These are phyloP conservation scores for Phytophthora lateralis DNA, from an alignment of 352 stramenopile genomes.

Conservation along the genomic window DNA sequence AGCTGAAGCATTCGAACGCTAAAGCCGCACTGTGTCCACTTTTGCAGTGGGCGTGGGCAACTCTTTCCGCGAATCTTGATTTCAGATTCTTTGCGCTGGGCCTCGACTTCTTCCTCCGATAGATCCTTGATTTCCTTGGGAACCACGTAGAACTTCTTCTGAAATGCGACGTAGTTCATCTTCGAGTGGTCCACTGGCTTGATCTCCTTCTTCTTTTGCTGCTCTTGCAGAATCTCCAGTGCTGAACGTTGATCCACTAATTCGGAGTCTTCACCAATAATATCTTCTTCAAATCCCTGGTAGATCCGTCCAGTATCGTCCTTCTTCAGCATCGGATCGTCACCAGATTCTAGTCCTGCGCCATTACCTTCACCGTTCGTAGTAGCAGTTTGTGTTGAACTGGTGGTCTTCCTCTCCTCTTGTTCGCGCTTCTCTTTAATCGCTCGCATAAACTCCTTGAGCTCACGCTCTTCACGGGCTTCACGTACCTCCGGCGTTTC, in stretches of 20 bases:
- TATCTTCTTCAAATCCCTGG: slow-evolving; percentile 86
- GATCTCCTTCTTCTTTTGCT: slow-evolving; percentile 93
- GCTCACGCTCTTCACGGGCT: slow-evolving; percentile 77
- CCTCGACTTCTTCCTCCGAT: slow-evolving; percentile 84
- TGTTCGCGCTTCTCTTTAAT: slow-evolving; percentile 77
- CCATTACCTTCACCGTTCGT: slow-evolving; percentile 3
- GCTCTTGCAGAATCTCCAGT: slow-evolving; percentile 91
- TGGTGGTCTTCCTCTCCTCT: slow-evolving; percentile 42
- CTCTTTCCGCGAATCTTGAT: slow-evolving; percentile 98
- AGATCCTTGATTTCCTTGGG: slow-evolving; percentile 93
- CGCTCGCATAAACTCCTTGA: slow-evolving; percentile 86
- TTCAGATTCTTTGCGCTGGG: slow-evolving; percentile 88
- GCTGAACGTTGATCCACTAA: slow-evolving; percentile 82
- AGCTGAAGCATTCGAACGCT: slow-evolving; percentile 95
- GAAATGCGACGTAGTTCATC: slow-evolving; percentile 96
- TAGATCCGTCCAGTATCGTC: slow-evolving; percentile 80
- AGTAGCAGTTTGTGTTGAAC: slow-evolving; percentile 1
- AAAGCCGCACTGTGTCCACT: slow-evolving; percentile 98
- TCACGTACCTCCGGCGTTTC: slow-evolving; percentile 75
- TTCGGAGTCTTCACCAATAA: slow-evolving; percentile 79
- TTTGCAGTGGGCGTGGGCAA: slow-evolving; percentile 94
- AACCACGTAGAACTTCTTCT: slow-evolving; percentile 99
- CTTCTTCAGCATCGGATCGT: slow-evolving; percentile 48
- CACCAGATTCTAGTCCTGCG: slow-evolving; percentile 8
- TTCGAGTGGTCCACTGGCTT: slow-evolving; percentile 96